These are phyloP conservation scores for Pichia inconspicua DNA, from an alignment of 1,139 yeast species.

Conservation along the genomic window DNA sequence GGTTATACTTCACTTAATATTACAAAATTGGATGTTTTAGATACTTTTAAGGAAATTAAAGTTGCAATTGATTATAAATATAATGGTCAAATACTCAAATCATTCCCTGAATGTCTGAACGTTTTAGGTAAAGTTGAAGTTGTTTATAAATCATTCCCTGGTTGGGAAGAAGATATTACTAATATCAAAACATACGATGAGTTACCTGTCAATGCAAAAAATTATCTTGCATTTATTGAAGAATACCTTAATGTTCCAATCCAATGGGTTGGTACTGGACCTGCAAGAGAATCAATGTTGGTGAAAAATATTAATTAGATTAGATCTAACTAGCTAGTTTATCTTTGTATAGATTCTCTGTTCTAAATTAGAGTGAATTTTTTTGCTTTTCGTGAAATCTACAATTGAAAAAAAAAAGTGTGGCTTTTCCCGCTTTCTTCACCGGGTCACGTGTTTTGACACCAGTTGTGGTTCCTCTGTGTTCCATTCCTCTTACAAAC, in stretches of 20 bases:
- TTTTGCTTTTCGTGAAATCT: no score
- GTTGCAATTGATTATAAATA: slow-evolving; percentile 77
- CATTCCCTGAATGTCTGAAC: slow-evolving; percentile 89
- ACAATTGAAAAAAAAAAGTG: no score
- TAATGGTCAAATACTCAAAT: slow-evolving; percentile 63
- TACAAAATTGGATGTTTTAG: slow-evolving; percentile 92
- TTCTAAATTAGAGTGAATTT: neutral
- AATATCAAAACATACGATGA: slow-evolving; percentile 60
- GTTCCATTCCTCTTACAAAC: no score
- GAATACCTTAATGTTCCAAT: slow-evolving; percentile 75
- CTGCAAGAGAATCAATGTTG: slow-evolving; percentile 85
- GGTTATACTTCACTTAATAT: slow-evolving; percentile 93
- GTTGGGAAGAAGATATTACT: slow-evolving; percentile 88
- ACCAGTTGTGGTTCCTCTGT: neutral
- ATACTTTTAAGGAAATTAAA: slow-evolving; percentile 77
- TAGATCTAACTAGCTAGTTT: neutral
- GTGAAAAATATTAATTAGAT: slow-evolving; percentile 28
- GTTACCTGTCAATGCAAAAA: slow-evolving; percentile 81
- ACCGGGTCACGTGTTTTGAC: neutral
- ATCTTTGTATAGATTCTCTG: no score
- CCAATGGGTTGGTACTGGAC: slow-evolving; percentile 98
- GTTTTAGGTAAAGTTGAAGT: slow-evolving; percentile 84
- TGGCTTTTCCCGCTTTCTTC: neutral
- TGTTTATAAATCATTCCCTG: slow-evolving; percentile 82
- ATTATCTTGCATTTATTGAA: slow-evolving; percentile 78